Evolutionary conservation across 177 flowering plant genomes (phyloP), one percentile per base, ranked within the genome.

Genomic region (Telopea speciosissima): DNA sequence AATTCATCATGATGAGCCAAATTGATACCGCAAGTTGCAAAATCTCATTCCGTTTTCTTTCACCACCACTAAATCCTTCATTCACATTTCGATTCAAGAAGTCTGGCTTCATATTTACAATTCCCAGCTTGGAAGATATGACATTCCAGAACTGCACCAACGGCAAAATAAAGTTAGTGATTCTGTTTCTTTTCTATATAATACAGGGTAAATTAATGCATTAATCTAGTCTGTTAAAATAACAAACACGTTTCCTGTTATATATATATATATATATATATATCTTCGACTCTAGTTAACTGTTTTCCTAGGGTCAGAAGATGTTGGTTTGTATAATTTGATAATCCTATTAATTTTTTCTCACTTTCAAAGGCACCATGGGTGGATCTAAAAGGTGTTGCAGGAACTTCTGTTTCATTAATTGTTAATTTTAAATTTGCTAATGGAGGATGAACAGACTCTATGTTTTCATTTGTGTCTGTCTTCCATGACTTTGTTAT

Each of bases 11-110:
- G 44, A 52, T 52, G 68, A 44, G 16, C 63, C 1, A 66, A 68
- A 44, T 31, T 1, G 81, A 74, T 90, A 95, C 99, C 83, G 99
- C 97, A 77, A 95, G 98, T 77, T 95, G 99, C 71, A 95, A 78
- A 74, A 95, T 95, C 75, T 95, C 99, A 78, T 95, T 95, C 58
- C 98, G 89, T 85, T 95, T 95, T 83, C 80, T 91, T 84, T 95
- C 99, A 74, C 99, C 99, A 63, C 99, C 99, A 74, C 99, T 95
- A 68, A 95, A 95, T 70, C 99, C 99, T 91, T 93, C 98, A 82
- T 95, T 95, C 42, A 95, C 99, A 80, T 93, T 95, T 81, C 99
- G 84, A 70, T 91, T 81, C 73, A 95, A 81, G 70, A 93, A 93
- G 70, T 82, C 90, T 25, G 77, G 59, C 80, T 91, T 86, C 93